Evolutionary conservation across 139 green algal genomes (phyloP).

Genomic region (Micractinium conductrix): DNA sequence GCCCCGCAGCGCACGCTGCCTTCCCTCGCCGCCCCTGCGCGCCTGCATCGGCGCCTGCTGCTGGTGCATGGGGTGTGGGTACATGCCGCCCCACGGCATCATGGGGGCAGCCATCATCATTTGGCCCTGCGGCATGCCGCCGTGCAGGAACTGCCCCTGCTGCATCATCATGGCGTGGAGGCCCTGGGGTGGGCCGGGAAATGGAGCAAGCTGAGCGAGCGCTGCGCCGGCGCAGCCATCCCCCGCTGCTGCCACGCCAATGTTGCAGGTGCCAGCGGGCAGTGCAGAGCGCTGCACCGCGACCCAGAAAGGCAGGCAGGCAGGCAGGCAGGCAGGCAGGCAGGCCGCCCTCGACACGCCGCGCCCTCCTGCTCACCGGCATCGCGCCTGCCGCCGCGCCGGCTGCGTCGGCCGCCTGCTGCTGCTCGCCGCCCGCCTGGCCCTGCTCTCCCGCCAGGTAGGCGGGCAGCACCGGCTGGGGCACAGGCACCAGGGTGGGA

Average conservation of each 20-base stretch:
- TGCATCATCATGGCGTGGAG: background rate
- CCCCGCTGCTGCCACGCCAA: too few species aligned
- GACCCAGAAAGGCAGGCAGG: background rate
- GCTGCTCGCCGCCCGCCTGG: background rate
- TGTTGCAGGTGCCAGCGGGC: too few species aligned
- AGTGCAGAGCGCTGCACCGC: background rate
- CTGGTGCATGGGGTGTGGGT: background rate
- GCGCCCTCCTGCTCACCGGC: background rate
- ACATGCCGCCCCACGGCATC: constrained; percentile 15
- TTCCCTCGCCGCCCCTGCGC: background rate
- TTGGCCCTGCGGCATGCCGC: constrained; percentile 17
- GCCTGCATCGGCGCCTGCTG: background rate
- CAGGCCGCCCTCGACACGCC: background rate
- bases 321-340: background rate
- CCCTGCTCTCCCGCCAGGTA: background rate
- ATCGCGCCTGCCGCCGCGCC: background rate
- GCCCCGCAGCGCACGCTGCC: background rate
- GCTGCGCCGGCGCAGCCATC: too few species aligned
- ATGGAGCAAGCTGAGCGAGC: too few species aligned
- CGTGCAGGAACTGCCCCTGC: background rate
- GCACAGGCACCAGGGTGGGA: constrained; percentile 36
- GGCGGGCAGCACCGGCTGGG: constrained; percentile 39
- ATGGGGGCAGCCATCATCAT: constrained; percentile 14
- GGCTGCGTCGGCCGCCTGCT: constrained; percentile 29
- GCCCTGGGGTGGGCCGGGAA: too few species aligned